Percentiles rank a stretch among this genome's conserved stretches.
These are phyloP conservation scores for Dalechampia spathulata DNA, from an alignment of 441 rosid genomes.

Conservation along the genomic window DNA sequence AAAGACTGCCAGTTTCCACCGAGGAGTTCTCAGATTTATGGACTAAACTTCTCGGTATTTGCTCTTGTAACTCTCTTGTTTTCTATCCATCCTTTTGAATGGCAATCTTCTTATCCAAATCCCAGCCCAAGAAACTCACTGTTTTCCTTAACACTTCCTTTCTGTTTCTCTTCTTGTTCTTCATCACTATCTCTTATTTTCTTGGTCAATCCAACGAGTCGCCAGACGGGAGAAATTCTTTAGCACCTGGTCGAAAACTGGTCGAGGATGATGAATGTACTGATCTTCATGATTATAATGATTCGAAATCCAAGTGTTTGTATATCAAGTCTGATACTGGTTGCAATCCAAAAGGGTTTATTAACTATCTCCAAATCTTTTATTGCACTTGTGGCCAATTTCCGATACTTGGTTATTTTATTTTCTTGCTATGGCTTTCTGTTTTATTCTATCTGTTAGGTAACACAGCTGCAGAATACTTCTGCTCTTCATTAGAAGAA, in stretches of 20 bases:
- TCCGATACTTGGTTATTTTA: constrained; percentile 42
- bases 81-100: constrained; percentile 21
- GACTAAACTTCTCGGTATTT: constrained; percentile 10
- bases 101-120: constrained; percentile 25
- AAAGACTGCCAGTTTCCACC: constrained; percentile 10
- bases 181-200: constrained; percentile 18
- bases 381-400: constrained; percentile 54
- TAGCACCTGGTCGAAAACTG: constrained; percentile 5
- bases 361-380: constrained; percentile 73
- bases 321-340: constrained; percentile 42
- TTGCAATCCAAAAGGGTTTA: constrained; percentile 72
- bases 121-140: constrained; percentile 22
- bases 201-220: constrained; percentile 10
- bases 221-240: background rate
- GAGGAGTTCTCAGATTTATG: constrained; percentile 15
- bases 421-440: constrained; percentile 53
- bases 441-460: constrained; percentile 76
- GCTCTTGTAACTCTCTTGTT: constrained; percentile 6
- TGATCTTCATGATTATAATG: constrained; percentile 30
- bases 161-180: constrained; percentile 34
- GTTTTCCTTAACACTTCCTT: constrained; percentile 46
- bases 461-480: constrained; percentile 75
- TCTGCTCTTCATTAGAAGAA: constrained; percentile 74
- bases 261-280: constrained; percentile 22
- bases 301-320: constrained; percentile 42